These are phyloP conservation scores for Chiua virens DNA, from an alignment of 768 basidiomycete species.

Conservation along the genomic window DNA sequence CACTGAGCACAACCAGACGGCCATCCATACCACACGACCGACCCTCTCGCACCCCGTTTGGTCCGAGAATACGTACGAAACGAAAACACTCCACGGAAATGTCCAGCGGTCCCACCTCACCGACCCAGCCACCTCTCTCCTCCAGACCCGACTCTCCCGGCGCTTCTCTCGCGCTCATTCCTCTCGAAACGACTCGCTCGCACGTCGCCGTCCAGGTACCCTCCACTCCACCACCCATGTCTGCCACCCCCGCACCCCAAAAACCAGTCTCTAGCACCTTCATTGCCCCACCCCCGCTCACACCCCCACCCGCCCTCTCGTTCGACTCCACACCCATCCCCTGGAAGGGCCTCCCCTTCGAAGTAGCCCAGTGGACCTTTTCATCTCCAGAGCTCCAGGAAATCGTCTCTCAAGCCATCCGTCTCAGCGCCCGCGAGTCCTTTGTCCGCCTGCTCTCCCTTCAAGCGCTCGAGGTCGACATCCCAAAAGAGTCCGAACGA, in stretches of 20 bases:
- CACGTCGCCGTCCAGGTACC: constrained; percentile 18
- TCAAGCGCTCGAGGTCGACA: constrained; percentile 56
- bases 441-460: constrained; percentile 69
- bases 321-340: constrained; percentile 59
- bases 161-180: no score
- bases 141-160: neutral
- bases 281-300: constrained; percentile 33
- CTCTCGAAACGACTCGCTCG: neutral
- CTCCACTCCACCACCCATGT: neutral
- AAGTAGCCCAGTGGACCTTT: constrained; percentile 65
- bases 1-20: neutral
- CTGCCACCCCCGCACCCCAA: neutral
- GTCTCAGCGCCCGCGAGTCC: constrained; percentile 64
- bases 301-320: constrained; percentile 49
- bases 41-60: constrained; percentile 20
- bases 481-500: constrained; percentile 59
- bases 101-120: neutral
- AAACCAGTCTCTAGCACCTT: constrained; percentile 24
- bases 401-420: constrained; percentile 71
- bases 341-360: constrained; percentile 69
- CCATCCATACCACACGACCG: constrained; percentile 21
- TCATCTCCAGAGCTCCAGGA: constrained; percentile 58
- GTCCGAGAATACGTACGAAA: constrained; percentile 20
- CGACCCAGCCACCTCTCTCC: neutral
- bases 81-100: constrained; percentile 15